Percentiles rank a stretch among this genome's conserved stretches.
Evolutionary conservation across 306 rosid genomes (phyloP).

Genomic region (Trifolium repens): DNA sequence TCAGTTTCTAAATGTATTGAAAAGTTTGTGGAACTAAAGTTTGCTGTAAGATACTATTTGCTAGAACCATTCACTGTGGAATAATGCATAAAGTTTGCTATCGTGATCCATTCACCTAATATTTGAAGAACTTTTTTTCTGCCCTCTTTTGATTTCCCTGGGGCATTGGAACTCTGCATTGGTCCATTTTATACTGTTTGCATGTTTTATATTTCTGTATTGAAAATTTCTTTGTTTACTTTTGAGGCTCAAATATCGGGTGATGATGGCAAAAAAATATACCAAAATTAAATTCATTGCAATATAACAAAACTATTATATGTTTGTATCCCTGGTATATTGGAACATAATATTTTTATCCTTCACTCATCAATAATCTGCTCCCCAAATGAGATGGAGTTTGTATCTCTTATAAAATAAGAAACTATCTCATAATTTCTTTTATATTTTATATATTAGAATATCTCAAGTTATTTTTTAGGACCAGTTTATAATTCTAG

Average conservation of each 20-base stretch:
- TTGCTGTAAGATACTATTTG: slow-evolving; percentile 9
- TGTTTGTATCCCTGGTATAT: not conserved
- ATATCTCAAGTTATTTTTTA: too few species aligned
- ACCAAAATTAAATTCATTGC: not conserved
- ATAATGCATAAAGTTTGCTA: not conserved
- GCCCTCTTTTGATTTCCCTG: not conserved
- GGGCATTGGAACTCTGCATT: not conserved
- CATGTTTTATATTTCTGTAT: not conserved
- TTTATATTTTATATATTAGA: too few species aligned
- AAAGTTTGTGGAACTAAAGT: not conserved
- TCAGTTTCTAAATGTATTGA: not conserved
- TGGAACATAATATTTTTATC: not conserved
- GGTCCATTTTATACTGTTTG: not conserved
- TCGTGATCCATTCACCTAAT: not conserved
- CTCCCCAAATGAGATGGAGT: not conserved
- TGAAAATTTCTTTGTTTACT: slow-evolving; percentile 1
- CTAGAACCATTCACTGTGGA: not conserved
- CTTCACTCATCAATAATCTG: not conserved
- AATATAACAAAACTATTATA: not conserved
- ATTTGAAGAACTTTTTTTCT: not conserved
- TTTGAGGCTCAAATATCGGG: not conserved
- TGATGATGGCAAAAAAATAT: not conserved
- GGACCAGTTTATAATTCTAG: too few species aligned
- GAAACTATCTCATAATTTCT: too few species aligned
- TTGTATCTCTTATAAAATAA: not conserved